A percentile compares a stretch with the other conserved stretches of the same genome.
Evolutionary conservation across 371 early-diverging fungal species (phyloP).

Genomic region (Zychaea mexicana): DNA sequence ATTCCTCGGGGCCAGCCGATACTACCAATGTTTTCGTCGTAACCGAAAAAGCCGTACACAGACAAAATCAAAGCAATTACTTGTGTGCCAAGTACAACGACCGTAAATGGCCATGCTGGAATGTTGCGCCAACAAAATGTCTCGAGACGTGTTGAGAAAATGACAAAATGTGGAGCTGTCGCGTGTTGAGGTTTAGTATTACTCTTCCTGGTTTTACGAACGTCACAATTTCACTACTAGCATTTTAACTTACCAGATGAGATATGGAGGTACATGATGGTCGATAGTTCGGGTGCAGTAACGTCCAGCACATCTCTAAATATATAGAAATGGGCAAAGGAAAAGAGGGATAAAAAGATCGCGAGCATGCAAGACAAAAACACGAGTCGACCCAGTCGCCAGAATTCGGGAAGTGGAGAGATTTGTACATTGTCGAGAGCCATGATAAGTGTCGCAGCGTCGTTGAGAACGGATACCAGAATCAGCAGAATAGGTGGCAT

Average conservation of each 20-base stretch:
- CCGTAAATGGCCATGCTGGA: constrained; percentile 79
- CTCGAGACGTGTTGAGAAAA: constrained; percentile 93
- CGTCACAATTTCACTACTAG: not conserved
- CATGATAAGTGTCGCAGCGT: constrained; percentile 91
- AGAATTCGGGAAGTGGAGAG: constrained; percentile 82
- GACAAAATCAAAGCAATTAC: constrained; percentile 89
- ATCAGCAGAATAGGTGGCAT: constrained; percentile 84
- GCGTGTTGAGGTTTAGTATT: not conserved
- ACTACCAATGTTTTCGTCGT: constrained; percentile 37
- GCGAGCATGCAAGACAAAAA: constrained; percentile 79
- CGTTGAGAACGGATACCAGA: constrained; percentile 86
- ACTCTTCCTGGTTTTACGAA: not conserved
- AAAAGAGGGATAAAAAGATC: constrained; percentile 68
- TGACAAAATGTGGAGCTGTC: constrained; percentile 90
- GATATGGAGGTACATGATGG: constrained; percentile 91
- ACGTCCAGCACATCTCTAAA: constrained; percentile 63
- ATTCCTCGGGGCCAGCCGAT: constrained; percentile 60
- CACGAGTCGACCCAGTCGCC: constrained; percentile 86
- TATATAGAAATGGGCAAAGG: constrained; percentile 84
- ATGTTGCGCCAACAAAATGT: constrained; percentile 87
- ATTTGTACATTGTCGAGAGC: constrained; percentile 89
- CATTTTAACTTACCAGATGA: constrained; percentile 69
- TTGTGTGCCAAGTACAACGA: constrained; percentile 88
- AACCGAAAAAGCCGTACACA: constrained; percentile 69
- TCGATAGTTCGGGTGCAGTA: constrained; percentile 50